A percentile compares a stretch with the other conserved stretches of the same genome.
Evolutionary conservation across 169 alveolate species (phyloP).

Genomic region (Blepharisma undulans): DNA sequence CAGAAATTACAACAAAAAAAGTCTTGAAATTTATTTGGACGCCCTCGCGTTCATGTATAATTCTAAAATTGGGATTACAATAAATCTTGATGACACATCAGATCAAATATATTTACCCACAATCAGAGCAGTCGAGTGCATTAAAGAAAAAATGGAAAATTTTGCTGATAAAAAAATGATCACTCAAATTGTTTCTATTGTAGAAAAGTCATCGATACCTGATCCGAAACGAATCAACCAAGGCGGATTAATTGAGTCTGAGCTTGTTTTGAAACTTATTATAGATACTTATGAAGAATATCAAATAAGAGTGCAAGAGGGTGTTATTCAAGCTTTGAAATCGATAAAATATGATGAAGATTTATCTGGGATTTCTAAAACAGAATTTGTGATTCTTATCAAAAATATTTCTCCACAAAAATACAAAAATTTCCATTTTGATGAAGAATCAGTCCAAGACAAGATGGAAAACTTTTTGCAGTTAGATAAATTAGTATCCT

Average conservation of each 20-base stretch:
- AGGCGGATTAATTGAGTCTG: slow-evolving; percentile 2
- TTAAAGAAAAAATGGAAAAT: slow-evolving; percentile 4
- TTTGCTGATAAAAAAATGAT: not conserved
- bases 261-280: not conserved
- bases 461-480: not conserved
- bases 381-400: not conserved
- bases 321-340: not conserved
- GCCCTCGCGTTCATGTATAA: not conserved
- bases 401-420: not conserved
- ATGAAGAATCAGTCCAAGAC: not conserved
- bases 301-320: not conserved
- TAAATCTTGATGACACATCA: not conserved
- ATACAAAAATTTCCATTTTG: not conserved
- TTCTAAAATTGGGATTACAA: slow-evolving; percentile 23
- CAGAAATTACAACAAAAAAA: not conserved
- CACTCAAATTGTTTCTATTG: not conserved
- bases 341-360: not conserved
- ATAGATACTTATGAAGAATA: not conserved
- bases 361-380: not conserved
- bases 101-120: not conserved
- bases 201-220: not conserved
- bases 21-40: not conserved
- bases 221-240: slow-evolving; percentile 11
- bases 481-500: not conserved
- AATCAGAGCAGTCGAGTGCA: slow-evolving; percentile 21